Evolutionary conservation across 2,329 filamentous ascomycete genomes (phyloP).

Genomic region (Cadophora malorum): DNA sequence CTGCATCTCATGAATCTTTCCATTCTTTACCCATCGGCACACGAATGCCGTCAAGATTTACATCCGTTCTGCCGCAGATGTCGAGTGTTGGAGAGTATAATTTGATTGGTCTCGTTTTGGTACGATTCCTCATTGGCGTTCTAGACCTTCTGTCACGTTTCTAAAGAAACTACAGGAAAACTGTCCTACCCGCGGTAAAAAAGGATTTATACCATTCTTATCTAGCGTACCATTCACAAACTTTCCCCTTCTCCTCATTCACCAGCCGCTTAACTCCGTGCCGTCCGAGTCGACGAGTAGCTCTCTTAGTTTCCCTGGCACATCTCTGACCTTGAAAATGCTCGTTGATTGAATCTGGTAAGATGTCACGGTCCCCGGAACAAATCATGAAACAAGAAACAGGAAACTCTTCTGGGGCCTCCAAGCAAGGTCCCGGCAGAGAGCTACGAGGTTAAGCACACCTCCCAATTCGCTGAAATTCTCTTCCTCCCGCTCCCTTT

Average conservation of each 20-base stretch:
- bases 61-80: neutral
- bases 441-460: neutral
- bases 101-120: neutral
- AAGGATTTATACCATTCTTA: neutral
- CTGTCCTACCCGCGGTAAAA: neutral
- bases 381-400: slow-evolving; percentile 11
- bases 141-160: neutral
- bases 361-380: slow-evolving; percentile 9
- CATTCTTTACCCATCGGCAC: slow-evolving; percentile 8
- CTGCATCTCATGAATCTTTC: slow-evolving; percentile 15
- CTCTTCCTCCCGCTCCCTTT: neutral
- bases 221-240: slow-evolving; percentile 16
- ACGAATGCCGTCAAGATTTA: slow-evolving; percentile 3
- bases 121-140: neutral
- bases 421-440: neutral
- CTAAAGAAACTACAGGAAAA: neutral
- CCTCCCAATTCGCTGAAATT: neutral
- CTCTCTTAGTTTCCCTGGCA: slow-evolving; percentile 2
- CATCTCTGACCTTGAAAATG: neutral
- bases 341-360: slow-evolving; percentile 1
- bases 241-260: slow-evolving; percentile 9
- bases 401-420: neutral
- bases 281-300: neutral
- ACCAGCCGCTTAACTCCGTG: slow-evolving; percentile 1
- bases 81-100: neutral